Evolutionary conservation across 2,329 filamentous ascomycete genomes (phyloP), one percentile per base, ranked within the genome.

Genomic region (Corinectria fuckeliana): DNA sequence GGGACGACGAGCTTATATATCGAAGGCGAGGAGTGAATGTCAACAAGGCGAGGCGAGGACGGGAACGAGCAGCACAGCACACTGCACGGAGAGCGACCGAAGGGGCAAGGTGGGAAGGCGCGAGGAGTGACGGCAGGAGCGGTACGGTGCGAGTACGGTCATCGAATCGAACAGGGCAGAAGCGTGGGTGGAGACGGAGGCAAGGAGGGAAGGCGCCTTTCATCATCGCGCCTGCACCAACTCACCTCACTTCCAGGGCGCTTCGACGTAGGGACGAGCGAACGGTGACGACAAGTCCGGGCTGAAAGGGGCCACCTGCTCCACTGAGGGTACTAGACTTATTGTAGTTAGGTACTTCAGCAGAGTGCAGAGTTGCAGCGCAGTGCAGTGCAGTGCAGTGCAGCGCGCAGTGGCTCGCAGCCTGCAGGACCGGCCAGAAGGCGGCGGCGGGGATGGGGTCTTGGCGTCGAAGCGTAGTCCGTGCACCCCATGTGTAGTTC

Each of bases 1-100:
- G 58, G 45, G 44, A 60, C 32, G n/a, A 34, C 28, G 60, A 61
- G 56, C 65, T 69, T 69, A 69, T 69, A 69, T 69, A 63, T 54
- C 48, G 34, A 52, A 36, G 48, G 56, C 41, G 28, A 50, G 34
- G 47, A 57, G 26, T 23, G 45, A 38, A 45, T 36, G 32, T 25
- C 42, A 36, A 51, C 21, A n/a, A 39, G 30, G n/a, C 39, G 23
- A 52, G 41, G 30, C 23, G 34, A 58, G 41, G 39, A 36, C 32
- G 52, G 50, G 52, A 47, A 41, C 41, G n/a, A n/a, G n/a, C n/a
- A 36, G 32, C n/a, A 16, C n/a, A n/a, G n/a, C n/a, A 10, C 13
- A 16, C 14, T 34, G 32, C n/a, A 54, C 58, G 49, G 30, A 58
- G 30, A 51, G 54, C 63, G 51, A 64, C 53, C 42, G 42, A 45